phyloP scores from a whole-genome alignment of 2,329 filamentous ascomycete species.

The Xylaria sp. region DNA sequence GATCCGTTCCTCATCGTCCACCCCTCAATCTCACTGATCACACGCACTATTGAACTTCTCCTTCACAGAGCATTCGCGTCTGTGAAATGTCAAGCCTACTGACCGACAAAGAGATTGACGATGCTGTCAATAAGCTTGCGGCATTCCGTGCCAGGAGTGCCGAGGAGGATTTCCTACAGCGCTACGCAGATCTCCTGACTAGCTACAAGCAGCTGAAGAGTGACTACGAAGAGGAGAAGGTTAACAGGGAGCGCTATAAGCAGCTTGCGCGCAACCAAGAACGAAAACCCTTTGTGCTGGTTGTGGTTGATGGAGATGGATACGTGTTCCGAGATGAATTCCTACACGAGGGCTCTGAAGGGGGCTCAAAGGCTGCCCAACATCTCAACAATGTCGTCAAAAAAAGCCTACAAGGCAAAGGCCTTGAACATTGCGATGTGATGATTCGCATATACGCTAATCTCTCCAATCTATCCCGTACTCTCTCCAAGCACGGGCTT shows the following conservation, averaged over 20 bases:
- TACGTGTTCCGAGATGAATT: constrained; percentile 61
- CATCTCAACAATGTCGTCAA: constrained; percentile 58
- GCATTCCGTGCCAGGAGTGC: constrained; percentile 39
- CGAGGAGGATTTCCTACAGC: constrained; percentile 41
- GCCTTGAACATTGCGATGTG: constrained; percentile 56
- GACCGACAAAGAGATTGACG: constrained; percentile 38
- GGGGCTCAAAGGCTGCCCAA: constrained; percentile 61
- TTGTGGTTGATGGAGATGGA: constrained; percentile 67
- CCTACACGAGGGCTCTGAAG: constrained; percentile 54
- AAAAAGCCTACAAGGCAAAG: constrained; percentile 52
- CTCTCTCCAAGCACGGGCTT: constrained; percentile 54
- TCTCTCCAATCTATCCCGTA: constrained; percentile 57
- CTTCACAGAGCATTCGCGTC: background rate
- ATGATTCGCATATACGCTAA: constrained; percentile 64
- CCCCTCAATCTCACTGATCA: background rate
- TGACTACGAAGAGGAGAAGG: constrained; percentile 62
- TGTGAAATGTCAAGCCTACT: constrained; percentile 30
- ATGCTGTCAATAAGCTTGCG: constrained; percentile 39
- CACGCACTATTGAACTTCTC: background rate
- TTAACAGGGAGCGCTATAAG: constrained; percentile 60
- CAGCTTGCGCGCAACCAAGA: constrained; percentile 55
- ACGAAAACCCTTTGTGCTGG: constrained; percentile 63
- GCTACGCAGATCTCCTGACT: constrained; percentile 51
- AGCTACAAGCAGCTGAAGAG: constrained; percentile 61
- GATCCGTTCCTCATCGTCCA: background rate